Conservation (phyloP, 169 alveolate species). For the Eimeria acervulina region DNA sequence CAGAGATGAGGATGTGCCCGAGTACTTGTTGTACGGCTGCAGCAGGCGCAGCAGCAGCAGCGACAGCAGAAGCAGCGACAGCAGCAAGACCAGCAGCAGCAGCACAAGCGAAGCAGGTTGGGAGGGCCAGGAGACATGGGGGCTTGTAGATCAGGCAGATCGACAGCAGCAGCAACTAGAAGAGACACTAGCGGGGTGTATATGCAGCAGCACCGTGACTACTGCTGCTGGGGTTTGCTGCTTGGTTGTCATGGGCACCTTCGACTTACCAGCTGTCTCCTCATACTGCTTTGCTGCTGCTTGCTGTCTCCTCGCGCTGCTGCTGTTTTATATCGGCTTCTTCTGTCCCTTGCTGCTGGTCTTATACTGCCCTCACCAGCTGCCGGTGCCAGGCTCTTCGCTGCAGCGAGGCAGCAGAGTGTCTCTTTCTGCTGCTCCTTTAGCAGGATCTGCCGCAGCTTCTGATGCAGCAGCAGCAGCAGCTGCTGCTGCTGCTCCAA, state of each 20-base stretch:
- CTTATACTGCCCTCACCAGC: background rate
- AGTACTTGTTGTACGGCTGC: background rate
- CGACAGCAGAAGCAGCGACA: slow-evolving; percentile 65
- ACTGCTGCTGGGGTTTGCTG: slow-evolving; percentile 46
- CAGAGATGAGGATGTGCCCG: background rate
- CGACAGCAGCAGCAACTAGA: slow-evolving; percentile 71
- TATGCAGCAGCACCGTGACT: slow-evolving; percentile 64
- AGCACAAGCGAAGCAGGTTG: slow-evolving; percentile 13
- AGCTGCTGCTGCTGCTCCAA: background rate
- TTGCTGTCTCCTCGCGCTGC: slow-evolving; percentile 51
- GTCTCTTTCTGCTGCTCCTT: background rate
- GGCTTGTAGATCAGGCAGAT: slow-evolving; percentile 35
- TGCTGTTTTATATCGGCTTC: background rate
- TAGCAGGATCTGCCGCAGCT: background rate
- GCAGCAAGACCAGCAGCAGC: slow-evolving; percentile 59
- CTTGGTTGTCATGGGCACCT: slow-evolving; percentile 12
- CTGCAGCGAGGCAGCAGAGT: background rate
- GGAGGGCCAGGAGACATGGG: background rate
- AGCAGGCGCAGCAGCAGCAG: slow-evolving; percentile 56
- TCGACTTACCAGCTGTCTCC: slow-evolving; percentile 44
- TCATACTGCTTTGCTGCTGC: slow-evolving; percentile 61
- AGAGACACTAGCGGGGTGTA: slow-evolving; percentile 30
- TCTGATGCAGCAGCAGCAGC: background rate
- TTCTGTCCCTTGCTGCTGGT: slow-evolving; percentile 40
- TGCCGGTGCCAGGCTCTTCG: background rate